These are phyloP conservation scores for Linum tenue DNA, from an alignment of 345 rosid genomes.

Conservation along the genomic window DNA sequence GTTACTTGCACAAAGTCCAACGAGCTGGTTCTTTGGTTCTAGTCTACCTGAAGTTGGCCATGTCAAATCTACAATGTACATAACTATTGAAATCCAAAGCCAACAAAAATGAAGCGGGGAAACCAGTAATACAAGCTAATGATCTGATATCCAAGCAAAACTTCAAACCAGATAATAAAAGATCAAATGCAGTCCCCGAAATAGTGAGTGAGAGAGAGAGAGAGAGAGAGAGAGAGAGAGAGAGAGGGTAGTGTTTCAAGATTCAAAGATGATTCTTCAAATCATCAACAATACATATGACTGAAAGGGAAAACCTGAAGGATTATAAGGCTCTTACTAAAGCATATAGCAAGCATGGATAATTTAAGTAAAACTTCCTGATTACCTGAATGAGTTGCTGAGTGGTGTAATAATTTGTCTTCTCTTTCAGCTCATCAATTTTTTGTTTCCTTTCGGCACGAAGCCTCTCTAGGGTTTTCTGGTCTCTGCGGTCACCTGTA, in stretches of 20 bases:
- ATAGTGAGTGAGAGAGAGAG: too few species aligned
- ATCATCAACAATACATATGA: not conserved
- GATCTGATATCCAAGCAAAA: not conserved
- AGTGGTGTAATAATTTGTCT: slow-evolving; percentile 79
- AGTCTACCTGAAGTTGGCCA: not conserved
- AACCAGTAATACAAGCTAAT: too few species aligned
- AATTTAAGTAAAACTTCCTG: not conserved
- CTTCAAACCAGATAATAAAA: not conserved
- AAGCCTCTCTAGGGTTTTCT: slow-evolving; percentile 68
- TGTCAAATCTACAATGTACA: not conserved
- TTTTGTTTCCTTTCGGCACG: slow-evolving; percentile 81
- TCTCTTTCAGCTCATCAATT: slow-evolving; percentile 91
- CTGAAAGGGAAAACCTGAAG: not conserved
- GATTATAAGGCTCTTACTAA: not conserved
- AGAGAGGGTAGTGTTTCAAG: too few species aligned
- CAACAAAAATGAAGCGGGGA: too few species aligned
- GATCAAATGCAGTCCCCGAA: too few species aligned
- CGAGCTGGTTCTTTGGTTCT: not conserved
- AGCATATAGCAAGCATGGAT: not conserved
- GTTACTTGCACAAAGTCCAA: not conserved
- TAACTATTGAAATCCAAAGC: too few species aligned
- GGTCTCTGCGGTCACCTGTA: slow-evolving; percentile 77
- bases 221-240: too few species aligned
- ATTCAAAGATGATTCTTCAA: too few species aligned
- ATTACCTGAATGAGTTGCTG: slow-evolving; percentile 92